These are phyloP conservation scores for Fusarium sp. DNA, from an alignment of 2,329 filamentous ascomycete genomes.

Conservation along the genomic window DNA sequence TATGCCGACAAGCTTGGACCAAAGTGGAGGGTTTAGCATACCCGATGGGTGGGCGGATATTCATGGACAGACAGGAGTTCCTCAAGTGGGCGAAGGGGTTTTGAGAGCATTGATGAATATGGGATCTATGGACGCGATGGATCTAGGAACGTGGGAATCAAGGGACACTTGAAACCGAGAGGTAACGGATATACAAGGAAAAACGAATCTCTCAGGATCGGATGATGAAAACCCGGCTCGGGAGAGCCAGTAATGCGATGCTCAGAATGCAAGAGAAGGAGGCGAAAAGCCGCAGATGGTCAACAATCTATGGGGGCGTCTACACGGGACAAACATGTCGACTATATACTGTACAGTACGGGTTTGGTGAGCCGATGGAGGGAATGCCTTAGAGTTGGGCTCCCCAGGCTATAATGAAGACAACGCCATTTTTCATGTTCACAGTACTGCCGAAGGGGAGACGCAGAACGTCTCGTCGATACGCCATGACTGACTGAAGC, in stretches of 20 bases:
- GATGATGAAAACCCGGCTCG: not conserved
- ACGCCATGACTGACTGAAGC: not conserved
- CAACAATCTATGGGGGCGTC: slow-evolving; percentile 30
- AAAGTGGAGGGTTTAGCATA: slow-evolving; percentile 55
- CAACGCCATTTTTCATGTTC: slow-evolving; percentile 21
- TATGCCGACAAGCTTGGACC: slow-evolving; percentile 42
- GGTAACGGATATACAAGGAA: slow-evolving; percentile 4
- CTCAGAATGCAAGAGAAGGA: slow-evolving; percentile 17
- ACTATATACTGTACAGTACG: slow-evolving; percentile 34
- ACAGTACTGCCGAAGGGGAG: not conserved
- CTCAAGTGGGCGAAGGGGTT: slow-evolving; percentile 68
- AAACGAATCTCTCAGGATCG: not conserved
- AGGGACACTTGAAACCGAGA: slow-evolving; percentile 45
- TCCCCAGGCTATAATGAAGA: slow-evolving; percentile 39
- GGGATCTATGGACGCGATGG: slow-evolving; percentile 71
- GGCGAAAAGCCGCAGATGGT: slow-evolving; percentile 7
- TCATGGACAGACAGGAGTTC: slow-evolving; percentile 60
- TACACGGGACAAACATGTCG: slow-evolving; percentile 27
- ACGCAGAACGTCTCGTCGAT: not conserved
- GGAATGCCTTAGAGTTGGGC: slow-evolving; percentile 21
- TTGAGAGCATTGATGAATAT: slow-evolving; percentile 69
- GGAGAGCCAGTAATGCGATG: not conserved
- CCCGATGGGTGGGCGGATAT: slow-evolving; percentile 60
- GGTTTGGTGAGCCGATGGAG: slow-evolving; percentile 26
- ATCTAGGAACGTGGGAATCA: slow-evolving; percentile 62